Evolutionary conservation across 106 monocot species (phyloP).

Genomic region (Iris macrosiphon): DNA sequence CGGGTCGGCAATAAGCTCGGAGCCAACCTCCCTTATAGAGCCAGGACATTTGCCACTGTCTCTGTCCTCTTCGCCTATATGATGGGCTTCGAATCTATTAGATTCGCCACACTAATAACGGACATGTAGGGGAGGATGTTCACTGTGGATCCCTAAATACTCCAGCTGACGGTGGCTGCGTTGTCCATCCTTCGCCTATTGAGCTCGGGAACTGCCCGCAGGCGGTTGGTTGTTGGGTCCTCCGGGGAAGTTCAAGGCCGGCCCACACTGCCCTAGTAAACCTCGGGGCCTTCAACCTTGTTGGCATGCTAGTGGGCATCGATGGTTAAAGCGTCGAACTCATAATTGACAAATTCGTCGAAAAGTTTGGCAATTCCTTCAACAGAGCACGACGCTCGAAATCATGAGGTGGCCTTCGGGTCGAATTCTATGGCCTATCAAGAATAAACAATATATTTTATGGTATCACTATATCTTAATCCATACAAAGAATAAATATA

Average conservation of each 20-base stretch:
- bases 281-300: slow-evolving; percentile 18
- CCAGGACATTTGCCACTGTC: slow-evolving; percentile 7
- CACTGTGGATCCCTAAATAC: slow-evolving; percentile 11
- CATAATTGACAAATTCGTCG: too few species aligned
- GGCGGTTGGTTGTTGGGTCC: slow-evolving; percentile 19
- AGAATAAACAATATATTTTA: too few species aligned
- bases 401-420: too few species aligned
- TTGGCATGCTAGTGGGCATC: slow-evolving; percentile 21
- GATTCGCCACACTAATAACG: slow-evolving; percentile 10
- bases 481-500: too few species aligned
- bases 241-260: slow-evolving; percentile 17
- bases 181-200: slow-evolving; percentile 18
- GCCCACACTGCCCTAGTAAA: slow-evolving; percentile 10
- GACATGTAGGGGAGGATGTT: slow-evolving; percentile 19
- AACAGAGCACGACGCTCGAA: too few species aligned
- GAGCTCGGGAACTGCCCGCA: slow-evolving; percentile 29
- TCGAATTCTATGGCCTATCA: slow-evolving; percentile 12
- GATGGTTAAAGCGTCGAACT: slow-evolving; percentile 4
- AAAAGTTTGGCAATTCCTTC: too few species aligned
- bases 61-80: neutral
- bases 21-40: slow-evolving; percentile 16
- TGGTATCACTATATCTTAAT: too few species aligned
- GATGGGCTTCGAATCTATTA: slow-evolving; percentile 4
- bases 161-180: slow-evolving; percentile 15
- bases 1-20: slow-evolving; percentile 24